These are phyloP conservation scores for Glomus cerebriforme DNA, from an alignment of 192 early-diverging fungal genomes.

Conservation along the genomic window DNA sequence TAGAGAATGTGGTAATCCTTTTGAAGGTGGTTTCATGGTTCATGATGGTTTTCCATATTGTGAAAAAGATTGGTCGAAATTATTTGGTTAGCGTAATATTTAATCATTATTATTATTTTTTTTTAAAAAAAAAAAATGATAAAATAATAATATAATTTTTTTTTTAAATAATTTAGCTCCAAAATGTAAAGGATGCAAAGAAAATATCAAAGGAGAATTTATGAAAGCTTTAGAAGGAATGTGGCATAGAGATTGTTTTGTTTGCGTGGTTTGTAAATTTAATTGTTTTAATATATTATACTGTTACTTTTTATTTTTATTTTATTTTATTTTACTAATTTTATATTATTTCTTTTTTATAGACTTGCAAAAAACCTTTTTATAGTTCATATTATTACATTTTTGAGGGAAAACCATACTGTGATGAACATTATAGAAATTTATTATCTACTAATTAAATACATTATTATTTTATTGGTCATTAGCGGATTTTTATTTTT, in stretches of 20 bases:
- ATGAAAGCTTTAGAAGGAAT: slow-evolving; percentile 52
- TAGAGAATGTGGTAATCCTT: slow-evolving; percentile 55
- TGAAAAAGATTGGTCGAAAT: slow-evolving; percentile 54
- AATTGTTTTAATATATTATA: background rate
- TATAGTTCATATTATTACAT: slow-evolving; percentile 45
- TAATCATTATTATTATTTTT: background rate
- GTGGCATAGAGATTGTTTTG: slow-evolving; percentile 64
- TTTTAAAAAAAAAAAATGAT: background rate
- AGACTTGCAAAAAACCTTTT: slow-evolving; percentile 52
- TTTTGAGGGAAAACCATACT: slow-evolving; percentile 49
- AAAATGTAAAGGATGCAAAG: slow-evolving; percentile 53
- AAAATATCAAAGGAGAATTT: slow-evolving; percentile 53
- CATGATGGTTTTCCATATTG: slow-evolving; percentile 58
- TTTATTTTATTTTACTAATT: background rate
- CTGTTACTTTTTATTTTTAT: background rate
- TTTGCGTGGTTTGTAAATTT: slow-evolving; percentile 48
- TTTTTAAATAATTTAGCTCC: slow-evolving; percentile 29
- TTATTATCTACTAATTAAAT: background rate
- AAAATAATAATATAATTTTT: background rate
- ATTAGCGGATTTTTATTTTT: background rate
- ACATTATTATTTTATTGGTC: background rate
- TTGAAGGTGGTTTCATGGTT: slow-evolving; percentile 55
- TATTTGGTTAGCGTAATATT: slow-evolving; percentile 52
- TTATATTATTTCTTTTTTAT: background rate
- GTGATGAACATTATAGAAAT: slow-evolving; percentile 42